Evolutionary conservation across 441 rosid species (phyloP).

Genomic region (Capsella rubella): DNA sequence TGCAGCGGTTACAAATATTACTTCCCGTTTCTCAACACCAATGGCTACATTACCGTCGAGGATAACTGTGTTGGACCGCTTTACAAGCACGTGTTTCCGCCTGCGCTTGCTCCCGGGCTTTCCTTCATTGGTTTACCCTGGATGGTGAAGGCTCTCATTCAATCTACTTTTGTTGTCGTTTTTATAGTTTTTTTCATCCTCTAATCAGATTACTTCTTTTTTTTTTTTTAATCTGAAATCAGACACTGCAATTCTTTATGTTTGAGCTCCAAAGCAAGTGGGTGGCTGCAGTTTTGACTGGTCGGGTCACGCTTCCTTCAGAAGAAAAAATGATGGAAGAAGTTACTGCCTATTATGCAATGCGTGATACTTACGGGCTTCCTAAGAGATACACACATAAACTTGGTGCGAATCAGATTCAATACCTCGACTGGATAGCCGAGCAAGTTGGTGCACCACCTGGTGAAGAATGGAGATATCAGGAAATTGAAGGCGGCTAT

Average conservation of each 20-base stretch:
- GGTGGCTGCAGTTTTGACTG: constrained; percentile 76
- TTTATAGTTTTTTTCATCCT: neutral
- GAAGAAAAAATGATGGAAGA: constrained; percentile 70
- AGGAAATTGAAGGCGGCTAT: constrained; percentile 10
- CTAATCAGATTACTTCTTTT: neutral
- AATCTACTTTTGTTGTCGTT: neutral
- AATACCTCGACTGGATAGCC: constrained; percentile 34
- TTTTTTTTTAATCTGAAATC: neutral
- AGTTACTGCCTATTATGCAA: constrained; percentile 52
- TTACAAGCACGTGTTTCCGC: constrained; percentile 80
- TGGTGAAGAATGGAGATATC: constrained; percentile 31
- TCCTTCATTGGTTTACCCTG: constrained; percentile 84
- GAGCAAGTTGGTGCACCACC: constrained; percentile 30
- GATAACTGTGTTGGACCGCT: constrained; percentile 77
- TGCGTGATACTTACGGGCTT: constrained; percentile 51
- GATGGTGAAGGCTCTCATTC: constrained; percentile 54
- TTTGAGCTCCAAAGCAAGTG: constrained; percentile 81
- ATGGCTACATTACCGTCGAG: constrained; percentile 62
- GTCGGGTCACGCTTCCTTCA: constrained; percentile 60
- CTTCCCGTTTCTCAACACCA: constrained; percentile 74
- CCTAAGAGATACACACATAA: constrained; percentile 73
- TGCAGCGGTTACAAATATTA: constrained; percentile 83
- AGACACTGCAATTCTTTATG: constrained; percentile 63
- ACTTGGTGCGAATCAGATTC: constrained; percentile 42
- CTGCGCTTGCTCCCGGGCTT: constrained; percentile 66